Percentiles rank a stretch among this genome's conserved stretches.
phyloP scores from a whole-genome alignment of 2,329 filamentous ascomycete genomes.

The Xylaria sp. region DNA sequence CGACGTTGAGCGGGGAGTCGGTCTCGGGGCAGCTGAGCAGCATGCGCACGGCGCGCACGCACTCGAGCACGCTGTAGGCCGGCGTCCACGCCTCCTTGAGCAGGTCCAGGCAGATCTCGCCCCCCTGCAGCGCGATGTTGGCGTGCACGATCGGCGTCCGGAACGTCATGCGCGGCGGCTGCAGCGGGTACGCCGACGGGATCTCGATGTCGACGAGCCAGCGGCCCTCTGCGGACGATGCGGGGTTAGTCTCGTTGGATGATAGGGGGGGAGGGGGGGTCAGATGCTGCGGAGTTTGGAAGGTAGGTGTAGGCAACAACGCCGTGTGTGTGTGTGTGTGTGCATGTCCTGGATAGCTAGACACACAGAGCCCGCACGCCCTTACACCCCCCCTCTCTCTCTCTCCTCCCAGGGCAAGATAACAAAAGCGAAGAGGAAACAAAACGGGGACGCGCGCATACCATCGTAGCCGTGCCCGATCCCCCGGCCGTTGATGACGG shows the following conservation, averaged over 20 bases:
- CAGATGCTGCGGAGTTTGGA: too few species aligned
- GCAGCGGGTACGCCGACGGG: constrained; percentile 76
- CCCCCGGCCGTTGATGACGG: constrained; percentile 61
- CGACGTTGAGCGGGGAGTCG: constrained; percentile 78
- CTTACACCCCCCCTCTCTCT: too few species aligned
- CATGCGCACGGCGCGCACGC: constrained; percentile 72
- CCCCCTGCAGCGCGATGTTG: constrained; percentile 71
- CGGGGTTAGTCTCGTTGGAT: neutral
- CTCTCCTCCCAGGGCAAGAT: neutral
- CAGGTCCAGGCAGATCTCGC: constrained; percentile 93
- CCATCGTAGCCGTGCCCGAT: constrained; percentile 60
- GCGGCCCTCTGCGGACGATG: constrained; percentile 58
- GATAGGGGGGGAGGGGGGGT: neutral
- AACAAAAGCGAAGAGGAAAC: neutral
- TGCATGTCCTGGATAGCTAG: too few species aligned
- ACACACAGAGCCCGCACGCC: too few species aligned
- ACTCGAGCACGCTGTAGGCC: constrained; percentile 78
- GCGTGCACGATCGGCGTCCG: constrained; percentile 84
- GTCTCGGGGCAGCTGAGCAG: constrained; percentile 69
- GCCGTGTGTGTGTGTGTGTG: too few species aligned
- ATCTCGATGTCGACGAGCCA: constrained; percentile 83
- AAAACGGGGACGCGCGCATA: constrained; percentile 34
- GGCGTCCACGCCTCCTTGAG: constrained; percentile 81
- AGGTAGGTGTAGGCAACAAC: too few species aligned
- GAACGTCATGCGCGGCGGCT: constrained; percentile 79